Conservation (phyloP, 352 stramenopile genomes). For the Pythium sukuiense region DNA sequence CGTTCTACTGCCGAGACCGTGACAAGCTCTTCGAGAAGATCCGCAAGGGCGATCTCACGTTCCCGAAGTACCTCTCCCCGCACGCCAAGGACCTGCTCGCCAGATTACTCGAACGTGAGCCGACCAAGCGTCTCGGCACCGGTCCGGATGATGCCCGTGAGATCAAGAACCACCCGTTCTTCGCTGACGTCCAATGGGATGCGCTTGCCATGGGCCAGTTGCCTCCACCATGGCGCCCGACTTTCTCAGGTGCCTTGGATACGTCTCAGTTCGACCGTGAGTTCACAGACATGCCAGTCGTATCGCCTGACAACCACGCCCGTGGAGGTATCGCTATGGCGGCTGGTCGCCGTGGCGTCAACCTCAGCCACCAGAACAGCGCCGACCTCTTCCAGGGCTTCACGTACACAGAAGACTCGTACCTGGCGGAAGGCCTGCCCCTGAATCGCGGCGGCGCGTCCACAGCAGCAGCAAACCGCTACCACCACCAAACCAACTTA, state of each 20-base stretch:
- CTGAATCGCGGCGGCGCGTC: conserved; percentile 1
- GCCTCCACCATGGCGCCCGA: conserved; percentile 90
- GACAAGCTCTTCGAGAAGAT: conserved; percentile 99
- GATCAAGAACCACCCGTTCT: conserved; percentile 86
- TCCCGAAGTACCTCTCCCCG: conserved; percentile 93
- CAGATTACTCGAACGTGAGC: conserved; percentile 94
- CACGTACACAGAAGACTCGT: conserved; percentile 85
- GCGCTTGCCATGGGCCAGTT: conserved; percentile 57
- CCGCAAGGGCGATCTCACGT: conserved; percentile 91
- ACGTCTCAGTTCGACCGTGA: conserved; percentile 98
- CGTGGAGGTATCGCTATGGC: conserved; percentile 56
- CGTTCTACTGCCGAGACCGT: conserved; percentile 95
- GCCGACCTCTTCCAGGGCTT: conserved; percentile 84
- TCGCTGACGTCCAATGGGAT: conserved; percentile 80
- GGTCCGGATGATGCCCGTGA: conserved; percentile 76
- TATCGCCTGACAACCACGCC: conserved; percentile 87
- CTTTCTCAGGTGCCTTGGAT: conserved; percentile 92
- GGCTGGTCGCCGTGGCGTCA: conserved; percentile 28
- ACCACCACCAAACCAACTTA: conserved; percentile 44
- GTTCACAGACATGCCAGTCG: conserved; percentile 96
- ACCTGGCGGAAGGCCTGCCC: conserved; percentile 61
- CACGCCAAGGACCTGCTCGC: conserved; percentile 86
- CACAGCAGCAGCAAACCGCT: conserved; percentile 17
- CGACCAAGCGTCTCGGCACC: conserved; percentile 91
- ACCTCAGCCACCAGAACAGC: conserved; percentile 54